Evolutionary conservation across 768 basidiomycete genomes (phyloP), one percentile per base, ranked within the genome.

Genomic region (Lentinula edodes): DNA sequence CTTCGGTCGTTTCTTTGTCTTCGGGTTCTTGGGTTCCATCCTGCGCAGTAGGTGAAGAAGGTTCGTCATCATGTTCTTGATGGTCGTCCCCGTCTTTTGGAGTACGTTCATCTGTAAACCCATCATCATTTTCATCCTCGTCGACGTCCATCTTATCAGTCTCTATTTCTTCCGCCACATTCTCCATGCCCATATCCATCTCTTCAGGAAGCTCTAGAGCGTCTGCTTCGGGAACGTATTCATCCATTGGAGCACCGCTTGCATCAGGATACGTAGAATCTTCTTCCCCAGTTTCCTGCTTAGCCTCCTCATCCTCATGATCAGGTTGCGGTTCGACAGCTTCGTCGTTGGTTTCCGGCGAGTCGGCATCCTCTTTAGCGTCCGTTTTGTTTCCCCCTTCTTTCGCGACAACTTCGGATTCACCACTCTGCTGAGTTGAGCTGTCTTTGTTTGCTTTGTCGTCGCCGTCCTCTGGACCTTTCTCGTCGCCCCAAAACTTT

Each of bases 401-500:
- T 73, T 95, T 95, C 3, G 91, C 92, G 1, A 84, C 84, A 66
- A 93, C 78, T 63, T 96, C 93, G 7, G 88, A 83, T 51, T 81
- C 67, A 7, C 79, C 67, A 1, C 75, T 71, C 69, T 75, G 75
- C 67, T 82, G 67, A 57, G 78, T 76, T 41, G 86, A 85, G 66
- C 79, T 82, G 64, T 91, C 86, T 64, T 90, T 75, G 60, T 85
- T 76, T 23, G 81, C 75, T 69, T 86, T 84, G 51, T 84, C 82
- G 50, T 86, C 80, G 32, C 73, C 73, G 54, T 85, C 80, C 32
- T 83, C 78, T 4, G 84, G 80, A 12, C 83, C 83, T 54, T 78
- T 73, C 66, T 96, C 89, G 64, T 95, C 91, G 18, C 91, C 94
- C 96, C 97, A 98, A 66, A 99, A 78, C 76, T 98, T 98, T 76